phyloP scores from a whole-genome alignment of 148 eudicot species.

The Cornus controversa region DNA sequence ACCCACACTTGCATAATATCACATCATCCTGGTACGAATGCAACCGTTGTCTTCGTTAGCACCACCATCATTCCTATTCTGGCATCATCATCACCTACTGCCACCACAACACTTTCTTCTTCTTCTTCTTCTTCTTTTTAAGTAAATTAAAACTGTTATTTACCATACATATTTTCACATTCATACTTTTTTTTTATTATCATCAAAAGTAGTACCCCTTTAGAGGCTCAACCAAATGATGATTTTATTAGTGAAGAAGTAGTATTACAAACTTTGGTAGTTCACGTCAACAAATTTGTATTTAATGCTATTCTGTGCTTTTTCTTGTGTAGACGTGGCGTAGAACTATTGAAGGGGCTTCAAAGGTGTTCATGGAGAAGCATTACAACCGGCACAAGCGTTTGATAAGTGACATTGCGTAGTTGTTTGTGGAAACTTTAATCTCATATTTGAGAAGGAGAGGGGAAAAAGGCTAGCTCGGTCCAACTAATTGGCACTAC shows the following conservation, averaged over 20 bases:
- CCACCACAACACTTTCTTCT: too few relatives aligned
- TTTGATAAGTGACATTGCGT: slow-evolving; percentile 41
- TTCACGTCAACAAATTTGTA: too few relatives aligned
- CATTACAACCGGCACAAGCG: slow-evolving; percentile 80
- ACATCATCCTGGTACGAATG: too few relatives aligned
- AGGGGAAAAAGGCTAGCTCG: not conserved
- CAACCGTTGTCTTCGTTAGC: too few relatives aligned
- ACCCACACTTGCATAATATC: too few relatives aligned
- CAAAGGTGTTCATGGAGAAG: slow-evolving; percentile 79
- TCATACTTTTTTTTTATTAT: not conserved
- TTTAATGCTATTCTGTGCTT: not conserved
- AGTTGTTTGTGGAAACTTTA: not conserved
- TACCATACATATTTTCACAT: not conserved
- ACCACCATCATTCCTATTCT: too few relatives aligned
- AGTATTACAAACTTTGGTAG: too few relatives aligned
- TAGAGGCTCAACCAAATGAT: not conserved
- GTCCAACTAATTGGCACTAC: too few relatives aligned
- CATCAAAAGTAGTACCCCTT: not conserved
- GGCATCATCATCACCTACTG: too few relatives aligned
- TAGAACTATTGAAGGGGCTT: slow-evolving; percentile 74
- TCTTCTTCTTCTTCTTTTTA: too few relatives aligned
- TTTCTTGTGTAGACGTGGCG: slow-evolving; percentile 63
- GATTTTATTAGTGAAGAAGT: too few relatives aligned
- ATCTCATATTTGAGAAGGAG: not conserved
- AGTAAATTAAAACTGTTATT: not conserved